Evolutionary conservation across 176 grass and related monocot species (phyloP), one percentile per base, ranked within the genome.

Genomic region (Dendrocalamus sinicus): DNA sequence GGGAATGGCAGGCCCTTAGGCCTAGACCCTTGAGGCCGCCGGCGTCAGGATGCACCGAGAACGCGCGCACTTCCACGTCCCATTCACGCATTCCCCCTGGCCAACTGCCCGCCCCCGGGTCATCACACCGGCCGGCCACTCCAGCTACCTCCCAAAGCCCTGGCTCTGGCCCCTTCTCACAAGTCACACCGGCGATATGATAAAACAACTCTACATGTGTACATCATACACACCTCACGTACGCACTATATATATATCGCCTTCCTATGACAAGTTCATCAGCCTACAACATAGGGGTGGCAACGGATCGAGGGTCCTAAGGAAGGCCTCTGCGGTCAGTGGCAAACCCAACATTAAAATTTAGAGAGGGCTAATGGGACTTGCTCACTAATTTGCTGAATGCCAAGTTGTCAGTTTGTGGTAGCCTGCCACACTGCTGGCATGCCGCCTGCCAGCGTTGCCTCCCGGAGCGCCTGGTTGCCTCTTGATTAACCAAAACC

Each of bases 81-180:
- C 60, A 28, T 24, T 64, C 88, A 90, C 67, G 83, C 79, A 0
- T 19, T 77, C 65, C 19, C 57, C 79, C 24, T 72, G 19, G 65
- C 84, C 84, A 90, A 86, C 88, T 41, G 77, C 76, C 30, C 67
- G 48, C 45, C 76, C 5, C 14, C 12, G 6, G 16, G 9, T 48
- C 70, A 24, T 53, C 45, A 35, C 46, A 30, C 17, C 68, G 9
- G 12, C 24, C 59, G n/a, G 1, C 59, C 47, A 10, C 71, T 55
- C 48, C 14, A 45, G 44, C 50, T 3, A 13, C 70, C 2, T 26
- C 8, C 46, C 24, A 19, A 54, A 51, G 48, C 48, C 48, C 4
- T 51, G 48, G 48, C 43, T 53, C 51, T 53, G 51, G 51, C 15
- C 51, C 14, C 14, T 19, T 55, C 52, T 19, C 52, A 55, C 52